A percentile compares a stretch with the other conserved stretches of the same genome.
These are phyloP conservation scores for Gnomoniopsis sp. DNA, from an alignment of 2,329 filamentous ascomycete species.

Conservation along the genomic window DNA sequence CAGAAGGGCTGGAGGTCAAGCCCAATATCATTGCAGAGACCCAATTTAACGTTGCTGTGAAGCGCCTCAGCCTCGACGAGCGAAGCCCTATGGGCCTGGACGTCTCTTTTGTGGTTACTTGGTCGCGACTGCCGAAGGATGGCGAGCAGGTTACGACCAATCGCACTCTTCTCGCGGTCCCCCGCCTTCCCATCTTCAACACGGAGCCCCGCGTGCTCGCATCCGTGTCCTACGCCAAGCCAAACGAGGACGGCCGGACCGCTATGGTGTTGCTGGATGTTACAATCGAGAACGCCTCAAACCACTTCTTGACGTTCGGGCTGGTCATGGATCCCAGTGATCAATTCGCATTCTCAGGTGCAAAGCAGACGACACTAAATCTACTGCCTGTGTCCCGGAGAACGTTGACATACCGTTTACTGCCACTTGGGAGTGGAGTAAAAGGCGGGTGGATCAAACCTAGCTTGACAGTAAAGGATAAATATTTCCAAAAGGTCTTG, in stretches of 20 bases:
- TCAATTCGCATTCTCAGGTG: constrained; percentile 87
- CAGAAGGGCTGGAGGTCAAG: constrained; percentile 46
- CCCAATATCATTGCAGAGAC: constrained; percentile 70
- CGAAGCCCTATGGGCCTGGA: constrained; percentile 72
- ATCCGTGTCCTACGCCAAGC: constrained; percentile 43
- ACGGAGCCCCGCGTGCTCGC: constrained; percentile 83
- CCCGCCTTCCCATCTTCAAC: constrained; percentile 75
- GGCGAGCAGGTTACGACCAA: constrained; percentile 41
- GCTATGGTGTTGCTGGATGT: constrained; percentile 45
- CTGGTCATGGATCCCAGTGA: constrained; percentile 89
- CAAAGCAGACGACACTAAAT: constrained; percentile 77
- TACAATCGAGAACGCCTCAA: constrained; percentile 89
- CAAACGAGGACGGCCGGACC: constrained; percentile 24
- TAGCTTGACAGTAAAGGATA: constrained; percentile 74
- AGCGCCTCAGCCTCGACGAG: constrained; percentile 79
- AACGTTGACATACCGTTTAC: constrained; percentile 67
- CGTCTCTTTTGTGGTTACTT: constrained; percentile 70
- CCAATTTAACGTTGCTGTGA: constrained; percentile 69
- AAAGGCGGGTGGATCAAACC: constrained; percentile 67
- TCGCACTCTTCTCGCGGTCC: constrained; percentile 69
- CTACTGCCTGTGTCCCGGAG: constrained; percentile 78
- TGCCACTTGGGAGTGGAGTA: constrained; percentile 60
- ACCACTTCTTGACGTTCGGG: constrained; percentile 91
- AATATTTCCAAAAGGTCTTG: constrained; percentile 89
- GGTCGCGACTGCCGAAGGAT: constrained; percentile 57